Evolutionary conservation across 2,329 filamentous ascomycete genomes (phyloP), one percentile per base, ranked within the genome.

Genomic region (Nannizziopsis barbatae): DNA sequence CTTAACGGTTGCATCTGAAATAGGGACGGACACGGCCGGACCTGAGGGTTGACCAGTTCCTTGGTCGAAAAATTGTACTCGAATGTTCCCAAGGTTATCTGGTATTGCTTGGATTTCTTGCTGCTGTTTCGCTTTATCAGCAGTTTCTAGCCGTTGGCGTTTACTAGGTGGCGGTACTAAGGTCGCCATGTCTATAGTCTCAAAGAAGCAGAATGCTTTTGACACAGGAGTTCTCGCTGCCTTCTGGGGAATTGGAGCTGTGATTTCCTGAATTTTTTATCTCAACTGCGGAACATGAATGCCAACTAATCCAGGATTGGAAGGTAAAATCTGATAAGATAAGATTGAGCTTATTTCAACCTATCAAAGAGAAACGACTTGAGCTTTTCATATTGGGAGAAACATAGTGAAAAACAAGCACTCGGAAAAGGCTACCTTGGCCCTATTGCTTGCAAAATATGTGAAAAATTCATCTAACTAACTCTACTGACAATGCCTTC

Each of bases 21-120:
- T 77, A 10, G 87, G 83, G 37, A 95, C 82, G 63, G 70, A 84
- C 65, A 77, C 87, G 65, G 72, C 82, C 64, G 75, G 83, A 58
- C 75, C 87, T 69, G 75, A 87, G 64, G 73, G 79, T 70, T 75
- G 69, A 50, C 78, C 77, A 7, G 76, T 80, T 50, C 76, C 84
- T 77, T 85, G 80, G 65, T 96, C 88, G 61, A 87, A 76, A 67
- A 96, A 95, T 56, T 90, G 85, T 42, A 93, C 81, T 65, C 86
- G 83, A 62, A 93, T 80, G 52, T 81, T 87, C 55, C 87, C 88
- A 42, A 80, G 71, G 55, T 84, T 76, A 31, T 80, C 77, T 0
- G 83, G 77, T 43, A 84, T 76, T 17, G 65, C 65, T 44, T 80
- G 72, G 45, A 90, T 76, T 69, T 89, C 81, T 62, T 92, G 83